Conservation (phyloP, 805 yeast species). For the Teunomyces kruisii region DNA sequence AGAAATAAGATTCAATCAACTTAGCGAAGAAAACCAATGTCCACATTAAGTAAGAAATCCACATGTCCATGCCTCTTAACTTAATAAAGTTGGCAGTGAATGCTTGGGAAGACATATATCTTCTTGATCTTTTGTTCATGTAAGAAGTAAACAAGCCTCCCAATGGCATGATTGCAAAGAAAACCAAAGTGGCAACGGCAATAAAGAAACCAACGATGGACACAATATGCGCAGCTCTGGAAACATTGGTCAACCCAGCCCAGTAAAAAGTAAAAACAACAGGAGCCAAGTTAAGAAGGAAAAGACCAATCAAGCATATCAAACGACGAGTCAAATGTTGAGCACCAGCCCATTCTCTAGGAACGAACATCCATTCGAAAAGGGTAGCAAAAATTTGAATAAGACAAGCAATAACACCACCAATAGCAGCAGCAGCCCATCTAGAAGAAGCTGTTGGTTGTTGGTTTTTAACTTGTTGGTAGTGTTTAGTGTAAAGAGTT, state of each 20-base stretch:
- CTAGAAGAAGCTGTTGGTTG: constrained; percentile 86
- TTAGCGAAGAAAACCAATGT: constrained; percentile 84
- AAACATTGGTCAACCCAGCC: constrained; percentile 64
- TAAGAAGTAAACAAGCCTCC: constrained; percentile 95
- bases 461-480: constrained; percentile 77
- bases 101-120: constrained; percentile 89
- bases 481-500: constrained; percentile 82
- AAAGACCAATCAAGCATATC: constrained; percentile 64
- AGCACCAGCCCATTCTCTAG: constrained; percentile 99
- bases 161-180: constrained; percentile 92
- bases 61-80: constrained; percentile 86
- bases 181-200: constrained; percentile 77
- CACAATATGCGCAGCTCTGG: constrained; percentile 73
- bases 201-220: constrained; percentile 87
- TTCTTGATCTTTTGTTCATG: constrained; percentile 81
- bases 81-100: constrained; percentile 90
- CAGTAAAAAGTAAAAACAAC: constrained; percentile 81
- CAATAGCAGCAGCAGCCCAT: constrained; percentile 93
- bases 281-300: constrained; percentile 78
- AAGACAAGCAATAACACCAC: constrained; percentile 81
- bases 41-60: constrained; percentile 96
- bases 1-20: constrained; percentile 86
- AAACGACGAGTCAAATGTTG: constrained; percentile 91
- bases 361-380: constrained; percentile 94
- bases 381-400: constrained; percentile 86